A percentile compares a stretch with the other conserved stretches of the same genome.
Conservation (phyloP, 345 rosid species). For the Eucalyptus shirleyi region DNA sequence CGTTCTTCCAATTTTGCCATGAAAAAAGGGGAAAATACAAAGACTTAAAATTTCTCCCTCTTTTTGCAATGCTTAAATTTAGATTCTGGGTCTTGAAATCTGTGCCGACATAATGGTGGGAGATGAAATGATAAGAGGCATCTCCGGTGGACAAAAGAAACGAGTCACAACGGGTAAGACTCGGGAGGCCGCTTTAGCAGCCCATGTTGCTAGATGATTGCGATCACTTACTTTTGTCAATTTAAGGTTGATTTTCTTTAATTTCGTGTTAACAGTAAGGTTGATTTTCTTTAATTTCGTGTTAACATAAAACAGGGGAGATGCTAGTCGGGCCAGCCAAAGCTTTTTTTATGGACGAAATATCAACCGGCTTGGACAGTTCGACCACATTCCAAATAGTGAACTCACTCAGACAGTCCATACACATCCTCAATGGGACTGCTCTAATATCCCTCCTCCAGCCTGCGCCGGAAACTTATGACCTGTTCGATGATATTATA, state of each 20-base stretch:
- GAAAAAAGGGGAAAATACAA: background rate
- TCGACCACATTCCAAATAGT: constrained; percentile 80
- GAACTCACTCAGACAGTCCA: constrained; percentile 48
- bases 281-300: background rate
- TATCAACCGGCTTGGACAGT: constrained; percentile 76
- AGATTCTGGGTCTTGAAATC: constrained; percentile 52
- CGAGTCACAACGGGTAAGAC: constrained; percentile 36
- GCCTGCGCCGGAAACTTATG: constrained; percentile 73
- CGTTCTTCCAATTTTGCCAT: background rate
- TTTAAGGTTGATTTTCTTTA: background rate
- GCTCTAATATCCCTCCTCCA: constrained; percentile 74
- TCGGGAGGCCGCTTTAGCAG: background rate
- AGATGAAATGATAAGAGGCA: constrained; percentile 46
- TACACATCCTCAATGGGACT: constrained; percentile 54
- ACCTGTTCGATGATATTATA: constrained; percentile 64
- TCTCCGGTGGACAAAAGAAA: constrained; percentile 53
- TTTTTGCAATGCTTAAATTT: background rate
- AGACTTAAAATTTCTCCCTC: background rate
- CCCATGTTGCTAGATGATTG: background rate
- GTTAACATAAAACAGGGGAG: constrained; percentile 28
- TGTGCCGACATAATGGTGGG: constrained; percentile 57
- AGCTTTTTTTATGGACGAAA: constrained; percentile 83
- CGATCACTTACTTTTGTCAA: background rate
- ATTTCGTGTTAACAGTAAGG: background rate
- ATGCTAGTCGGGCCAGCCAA: constrained; percentile 75